A percentile compares a stretch with the other conserved stretches of the same genome.
Conservation (phyloP, 345 rosid species). For the Erucastrum elatum region DNA sequence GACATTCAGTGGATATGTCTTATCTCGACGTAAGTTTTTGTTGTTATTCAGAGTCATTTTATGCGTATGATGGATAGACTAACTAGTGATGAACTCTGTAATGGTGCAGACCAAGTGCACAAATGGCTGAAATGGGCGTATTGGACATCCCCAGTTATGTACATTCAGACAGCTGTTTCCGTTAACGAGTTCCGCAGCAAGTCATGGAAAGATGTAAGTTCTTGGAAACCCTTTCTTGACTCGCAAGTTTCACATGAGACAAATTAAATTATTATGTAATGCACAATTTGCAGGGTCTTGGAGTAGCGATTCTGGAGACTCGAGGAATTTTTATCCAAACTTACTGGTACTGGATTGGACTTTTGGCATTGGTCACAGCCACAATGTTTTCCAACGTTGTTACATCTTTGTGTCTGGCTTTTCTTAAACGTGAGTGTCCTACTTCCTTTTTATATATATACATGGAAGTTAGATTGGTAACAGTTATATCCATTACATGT, state of each 20-base stretch:
- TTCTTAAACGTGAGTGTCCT: constrained; percentile 52
- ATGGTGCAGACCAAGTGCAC: constrained; percentile 48
- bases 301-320: constrained; percentile 46
- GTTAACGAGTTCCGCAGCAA: constrained; percentile 59
- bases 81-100: constrained; percentile 12
- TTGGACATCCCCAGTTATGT: constrained; percentile 74
- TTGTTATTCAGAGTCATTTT: not conserved
- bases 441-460: not conserved
- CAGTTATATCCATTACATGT: not conserved
- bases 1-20: constrained; percentile 48
- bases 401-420: constrained; percentile 50
- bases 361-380: constrained; percentile 47
- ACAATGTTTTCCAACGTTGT: constrained; percentile 47
- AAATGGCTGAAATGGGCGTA: constrained; percentile 75
- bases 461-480: not conserved
- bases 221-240: not conserved
- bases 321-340: constrained; percentile 52
- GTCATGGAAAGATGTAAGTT: constrained; percentile 49
- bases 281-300: constrained; percentile 38
- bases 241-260: not conserved
- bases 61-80: not conserved
- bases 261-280: not conserved
- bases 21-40: constrained; percentile 41
- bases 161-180: constrained; percentile 52
- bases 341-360: constrained; percentile 72